Evolutionary conservation across 768 basidiomycete genomes (phyloP).

Genomic region (Termitomyces titanicus): DNA sequence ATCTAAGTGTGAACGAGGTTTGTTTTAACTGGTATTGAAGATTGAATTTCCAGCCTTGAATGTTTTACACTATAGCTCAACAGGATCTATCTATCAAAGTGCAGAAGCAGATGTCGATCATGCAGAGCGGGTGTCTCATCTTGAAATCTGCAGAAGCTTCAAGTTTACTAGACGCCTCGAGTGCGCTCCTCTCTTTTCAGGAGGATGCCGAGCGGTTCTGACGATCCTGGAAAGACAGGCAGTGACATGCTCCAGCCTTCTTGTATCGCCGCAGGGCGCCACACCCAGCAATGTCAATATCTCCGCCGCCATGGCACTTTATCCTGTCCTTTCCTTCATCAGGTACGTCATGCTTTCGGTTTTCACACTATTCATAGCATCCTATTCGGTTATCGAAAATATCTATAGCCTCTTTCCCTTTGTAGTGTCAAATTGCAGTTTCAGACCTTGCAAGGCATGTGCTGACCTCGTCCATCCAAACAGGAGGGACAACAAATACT

Average conservation of each 20-base stretch:
- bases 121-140: neutral
- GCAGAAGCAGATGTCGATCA: neutral
- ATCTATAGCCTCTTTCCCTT: slow-evolving; percentile 52
- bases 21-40: no score
- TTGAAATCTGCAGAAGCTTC: neutral
- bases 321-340: slow-evolving; percentile 45
- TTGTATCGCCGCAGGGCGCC: neutral
- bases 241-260: no score
- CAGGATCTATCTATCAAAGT: neutral
- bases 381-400: no score
- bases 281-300: neutral
- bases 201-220: neutral
- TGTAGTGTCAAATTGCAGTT: slow-evolving; percentile 40
- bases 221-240: no score
- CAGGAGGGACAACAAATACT: slow-evolving; percentile 54
- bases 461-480: neutral
- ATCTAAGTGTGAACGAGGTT: no score
- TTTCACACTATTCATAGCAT: no score
- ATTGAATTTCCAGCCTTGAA: neutral
- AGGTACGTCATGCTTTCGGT: slow-evolving; percentile 52
- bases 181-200: neutral
- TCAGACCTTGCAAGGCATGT: neutral
- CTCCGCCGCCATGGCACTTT: slow-evolving; percentile 32
- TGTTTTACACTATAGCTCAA: neutral
- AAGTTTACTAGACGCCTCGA: neutral